These are phyloP conservation scores for Thraustochytrium sp. DNA, from an alignment of 352 stramenopile species.

Conservation along the genomic window DNA sequence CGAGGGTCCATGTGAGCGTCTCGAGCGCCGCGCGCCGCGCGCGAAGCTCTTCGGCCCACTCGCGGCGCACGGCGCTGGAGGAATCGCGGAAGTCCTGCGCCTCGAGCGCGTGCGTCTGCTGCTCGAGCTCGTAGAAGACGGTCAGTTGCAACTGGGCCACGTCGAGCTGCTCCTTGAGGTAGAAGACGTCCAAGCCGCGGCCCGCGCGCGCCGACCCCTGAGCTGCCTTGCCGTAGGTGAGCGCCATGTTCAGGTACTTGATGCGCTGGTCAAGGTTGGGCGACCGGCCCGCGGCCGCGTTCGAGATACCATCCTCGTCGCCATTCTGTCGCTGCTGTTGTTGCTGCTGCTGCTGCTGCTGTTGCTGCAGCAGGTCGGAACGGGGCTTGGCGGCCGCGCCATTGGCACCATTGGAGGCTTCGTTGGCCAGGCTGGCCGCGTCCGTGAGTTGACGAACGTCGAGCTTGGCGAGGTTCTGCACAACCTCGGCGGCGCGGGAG, in stretches of 20 bases:
- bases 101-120: not conserved
- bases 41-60: not conserved
- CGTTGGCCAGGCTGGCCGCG: not conserved
- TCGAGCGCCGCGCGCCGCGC: not conserved
- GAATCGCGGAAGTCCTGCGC: not conserved
- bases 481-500: not conserved
- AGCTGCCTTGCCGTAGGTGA: slow-evolving; percentile 16
- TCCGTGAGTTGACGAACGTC: slow-evolving; percentile 18
- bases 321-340: not conserved
- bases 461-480: slow-evolving; percentile 30
- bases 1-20: not conserved
- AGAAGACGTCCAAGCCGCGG: not conserved
- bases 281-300: not conserved
- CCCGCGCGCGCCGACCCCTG: not conserved
- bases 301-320: not conserved
- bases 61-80: not conserved
- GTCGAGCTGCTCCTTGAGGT: slow-evolving; percentile 34
- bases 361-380: too few species aligned
- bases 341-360: not conserved
- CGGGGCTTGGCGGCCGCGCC: too few species aligned
- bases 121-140: not conserved
- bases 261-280: slow-evolving; percentile 2
- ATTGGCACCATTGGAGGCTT: too few species aligned
- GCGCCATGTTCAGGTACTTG: slow-evolving; percentile 26
- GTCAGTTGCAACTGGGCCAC: not conserved